Conservation (phyloP, 352 stramenopile genomes). For the Saprolegnia diclina region DNA sequence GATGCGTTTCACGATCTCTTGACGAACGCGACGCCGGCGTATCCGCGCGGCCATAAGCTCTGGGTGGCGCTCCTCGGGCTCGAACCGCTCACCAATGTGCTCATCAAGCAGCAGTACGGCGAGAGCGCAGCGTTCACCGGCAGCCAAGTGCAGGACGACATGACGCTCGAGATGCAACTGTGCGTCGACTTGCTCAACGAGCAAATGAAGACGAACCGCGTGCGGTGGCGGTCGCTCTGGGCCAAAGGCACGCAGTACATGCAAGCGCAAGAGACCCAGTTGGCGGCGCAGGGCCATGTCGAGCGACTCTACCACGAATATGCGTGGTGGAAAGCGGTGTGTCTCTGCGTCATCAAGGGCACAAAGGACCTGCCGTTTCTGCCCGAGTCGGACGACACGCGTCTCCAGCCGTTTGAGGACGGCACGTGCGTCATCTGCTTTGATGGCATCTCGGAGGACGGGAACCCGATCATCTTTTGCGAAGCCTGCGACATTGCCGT, state of each 20-base stretch:
- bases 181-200: conserved; percentile 71
- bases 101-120: conserved; percentile 27
- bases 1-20: conserved; percentile 44
- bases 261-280: conserved; percentile 23
- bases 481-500: conserved; percentile 85
- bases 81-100: not conserved
- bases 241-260: conserved; percentile 43
- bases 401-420: conserved; percentile 60
- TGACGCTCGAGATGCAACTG: conserved; percentile 70
- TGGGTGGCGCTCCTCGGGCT: conserved; percentile 51
- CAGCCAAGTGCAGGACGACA: conserved; percentile 38
- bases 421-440: conserved; percentile 87
- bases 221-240: conserved; percentile 44
- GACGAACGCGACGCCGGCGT: conserved; percentile 42
- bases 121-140: not conserved
- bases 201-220: conserved; percentile 68
- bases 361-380: conserved; percentile 40
- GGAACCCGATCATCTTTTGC: conserved; percentile 87
- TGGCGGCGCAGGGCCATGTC: conserved; percentile 22
- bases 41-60: conserved; percentile 35
- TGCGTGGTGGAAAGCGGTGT: conserved; percentile 67
- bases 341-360: conserved; percentile 56
- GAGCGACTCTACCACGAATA: conserved; percentile 75
- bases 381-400: conserved; percentile 30
- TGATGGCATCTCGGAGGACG: conserved; percentile 78